Conservation (phyloP, 1,284 basidiomycete genomes). For the Leccinum ponderosum region DNA sequence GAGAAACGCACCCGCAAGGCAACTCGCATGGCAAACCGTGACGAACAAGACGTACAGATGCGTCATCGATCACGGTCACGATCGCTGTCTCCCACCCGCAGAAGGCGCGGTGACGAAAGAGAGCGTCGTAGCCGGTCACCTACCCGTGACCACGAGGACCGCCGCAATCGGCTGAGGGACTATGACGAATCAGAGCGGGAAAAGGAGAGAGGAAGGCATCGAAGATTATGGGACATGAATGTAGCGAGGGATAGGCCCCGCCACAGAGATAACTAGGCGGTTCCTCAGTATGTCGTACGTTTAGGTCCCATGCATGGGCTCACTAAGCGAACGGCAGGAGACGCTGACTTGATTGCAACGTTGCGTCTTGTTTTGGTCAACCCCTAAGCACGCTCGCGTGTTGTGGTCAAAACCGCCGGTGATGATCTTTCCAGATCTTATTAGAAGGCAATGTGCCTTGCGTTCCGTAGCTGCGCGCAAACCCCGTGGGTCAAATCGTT, state of each 20-base stretch:
- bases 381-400: slow-evolving; percentile 11
- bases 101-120: slow-evolving; percentile 17
- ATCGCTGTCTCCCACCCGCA: slow-evolving; percentile 45
- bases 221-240: slow-evolving; percentile 53
- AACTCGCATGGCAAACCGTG: slow-evolving; percentile 40
- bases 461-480: slow-evolving; percentile 11
- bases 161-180: slow-evolving; percentile 23
- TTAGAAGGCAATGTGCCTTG: slow-evolving; percentile 21
- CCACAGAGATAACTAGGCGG: slow-evolving; percentile 21
- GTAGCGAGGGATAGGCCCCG: slow-evolving; percentile 36
- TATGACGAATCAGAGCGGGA: slow-evolving; percentile 47
- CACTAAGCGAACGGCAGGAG: slow-evolving; percentile 7
- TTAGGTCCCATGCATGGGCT: slow-evolving; percentile 7
- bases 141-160: slow-evolving; percentile 26
- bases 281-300: slow-evolving; percentile 6
- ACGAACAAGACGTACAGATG: slow-evolving; percentile 28
- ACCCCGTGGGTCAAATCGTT: slow-evolving; percentile 14
- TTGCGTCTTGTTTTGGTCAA: slow-evolving; percentile 3
- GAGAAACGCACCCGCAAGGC: slow-evolving; percentile 56
- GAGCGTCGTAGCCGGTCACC: slow-evolving; percentile 30
- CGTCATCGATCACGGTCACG: slow-evolving; percentile 37
- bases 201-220: slow-evolving; percentile 51
- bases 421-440: slow-evolving; percentile 17
- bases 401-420: slow-evolving; percentile 12
- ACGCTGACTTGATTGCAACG: neutral